Conservation (phyloP, 2,329 filamentous ascomycete genomes). For the Alternaria gansuensis region DNA sequence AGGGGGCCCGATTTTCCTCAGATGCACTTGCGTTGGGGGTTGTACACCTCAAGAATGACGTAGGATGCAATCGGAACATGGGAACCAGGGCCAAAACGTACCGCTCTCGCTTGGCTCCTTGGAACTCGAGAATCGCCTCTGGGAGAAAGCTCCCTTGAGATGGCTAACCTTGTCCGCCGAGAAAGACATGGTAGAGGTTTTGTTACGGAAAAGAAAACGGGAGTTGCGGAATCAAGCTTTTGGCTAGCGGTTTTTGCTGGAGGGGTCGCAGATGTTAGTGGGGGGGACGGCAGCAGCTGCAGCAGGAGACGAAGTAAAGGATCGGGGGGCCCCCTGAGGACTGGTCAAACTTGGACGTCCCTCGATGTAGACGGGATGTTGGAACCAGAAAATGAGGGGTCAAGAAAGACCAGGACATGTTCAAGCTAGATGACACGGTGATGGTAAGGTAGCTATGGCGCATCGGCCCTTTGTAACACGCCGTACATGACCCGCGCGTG, state of each 20-base stretch:
- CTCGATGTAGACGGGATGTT: background rate
- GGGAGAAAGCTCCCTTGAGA: conserved; percentile 42
- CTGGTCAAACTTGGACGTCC: background rate
- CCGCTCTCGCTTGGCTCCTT: conserved; percentile 52
- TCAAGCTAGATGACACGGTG: background rate
- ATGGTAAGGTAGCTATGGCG: conserved; percentile 6
- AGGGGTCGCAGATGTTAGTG: conserved; percentile 15
- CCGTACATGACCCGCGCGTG: conserved; percentile 7
- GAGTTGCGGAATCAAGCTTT: conserved; percentile 23
- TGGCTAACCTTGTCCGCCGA: conserved; percentile 47
- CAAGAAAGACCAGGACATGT: background rate
- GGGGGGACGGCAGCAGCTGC: background rate
- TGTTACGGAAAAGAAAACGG: background rate
- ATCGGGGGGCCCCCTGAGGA: background rate
- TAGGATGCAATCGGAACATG: conserved; percentile 10
- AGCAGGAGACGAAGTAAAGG: background rate
- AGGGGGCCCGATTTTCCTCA: background rate
- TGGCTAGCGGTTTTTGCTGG: conserved; percentile 19
- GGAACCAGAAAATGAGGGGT: background rate
- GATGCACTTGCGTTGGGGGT: conserved; percentile 8
- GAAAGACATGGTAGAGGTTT: conserved; percentile 45
- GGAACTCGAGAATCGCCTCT: conserved; percentile 48
- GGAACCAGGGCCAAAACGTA: conserved; percentile 30
- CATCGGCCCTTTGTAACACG: conserved; percentile 18
- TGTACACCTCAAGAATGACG: conserved; percentile 22